phyloP scores from a whole-genome alignment of 805 yeast species.

The Kuraishia hungarica region DNA sequence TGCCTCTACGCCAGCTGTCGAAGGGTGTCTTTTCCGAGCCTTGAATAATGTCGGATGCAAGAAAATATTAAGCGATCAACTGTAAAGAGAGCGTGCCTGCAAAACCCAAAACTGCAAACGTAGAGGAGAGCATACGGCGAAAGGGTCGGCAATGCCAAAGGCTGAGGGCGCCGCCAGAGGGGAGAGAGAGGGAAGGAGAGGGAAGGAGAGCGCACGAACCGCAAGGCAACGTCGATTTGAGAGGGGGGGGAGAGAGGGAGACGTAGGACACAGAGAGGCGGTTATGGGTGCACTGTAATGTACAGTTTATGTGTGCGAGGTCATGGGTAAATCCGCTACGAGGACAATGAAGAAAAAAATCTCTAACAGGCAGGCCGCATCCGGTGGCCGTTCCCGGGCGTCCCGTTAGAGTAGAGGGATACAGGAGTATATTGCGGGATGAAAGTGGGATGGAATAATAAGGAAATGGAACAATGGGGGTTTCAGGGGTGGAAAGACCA shows the following conservation, averaged over 20 bases:
- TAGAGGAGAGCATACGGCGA: not conserved
- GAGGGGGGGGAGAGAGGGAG: not conserved
- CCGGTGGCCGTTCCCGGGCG: not conserved
- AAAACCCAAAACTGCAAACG: not conserved
- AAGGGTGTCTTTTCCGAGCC: not conserved
- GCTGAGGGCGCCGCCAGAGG: not conserved
- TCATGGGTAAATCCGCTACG: not conserved
- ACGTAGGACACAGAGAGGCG: too few relatives aligned
- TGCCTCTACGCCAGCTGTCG: not conserved
- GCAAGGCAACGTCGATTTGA: not conserved
- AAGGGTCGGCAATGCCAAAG: not conserved
- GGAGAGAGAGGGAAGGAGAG: not conserved
- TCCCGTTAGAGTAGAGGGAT: not conserved
- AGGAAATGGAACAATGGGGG: too few relatives aligned
- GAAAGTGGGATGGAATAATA: too few relatives aligned
- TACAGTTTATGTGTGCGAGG: not conserved
- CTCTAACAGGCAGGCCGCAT: not conserved
- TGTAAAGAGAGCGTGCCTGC: not conserved
- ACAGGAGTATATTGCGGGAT: too few relatives aligned
- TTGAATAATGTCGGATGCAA: not conserved
- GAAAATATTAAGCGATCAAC: not conserved
- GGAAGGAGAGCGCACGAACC: too few relatives aligned
- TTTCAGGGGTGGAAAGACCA: too few relatives aligned
- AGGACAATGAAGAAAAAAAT: not conserved
- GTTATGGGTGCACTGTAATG: not conserved